phyloP scores from a whole-genome alignment of 2,329 filamentous ascomycete species.

The Cylindrodendrum hubeiense region DNA sequence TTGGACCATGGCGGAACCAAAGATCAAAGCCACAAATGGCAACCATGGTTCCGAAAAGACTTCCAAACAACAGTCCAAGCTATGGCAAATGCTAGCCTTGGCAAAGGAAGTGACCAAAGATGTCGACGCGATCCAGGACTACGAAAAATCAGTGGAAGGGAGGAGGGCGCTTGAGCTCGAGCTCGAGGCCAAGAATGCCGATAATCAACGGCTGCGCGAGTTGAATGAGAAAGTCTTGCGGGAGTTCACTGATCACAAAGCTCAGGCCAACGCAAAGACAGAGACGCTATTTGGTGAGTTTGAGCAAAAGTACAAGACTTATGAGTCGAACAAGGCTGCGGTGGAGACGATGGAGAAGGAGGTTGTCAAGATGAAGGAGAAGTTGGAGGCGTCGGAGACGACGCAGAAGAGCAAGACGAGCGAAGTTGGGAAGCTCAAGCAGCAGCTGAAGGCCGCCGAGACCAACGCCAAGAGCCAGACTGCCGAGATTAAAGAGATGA shows the following conservation, averaged over 20 bases:
- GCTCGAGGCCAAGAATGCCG: slow-evolving; percentile 39
- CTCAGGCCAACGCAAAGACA: slow-evolving; percentile 33
- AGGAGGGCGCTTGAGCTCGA: slow-evolving; percentile 38
- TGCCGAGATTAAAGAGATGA: slow-evolving; percentile 43
- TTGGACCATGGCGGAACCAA: slow-evolving; percentile 44
- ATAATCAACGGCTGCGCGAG: slow-evolving; percentile 42
- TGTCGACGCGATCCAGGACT: slow-evolving; percentile 43
- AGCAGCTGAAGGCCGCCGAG: slow-evolving; percentile 32
- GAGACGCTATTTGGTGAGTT: slow-evolving; percentile 41
- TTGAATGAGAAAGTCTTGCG: slow-evolving; percentile 41
- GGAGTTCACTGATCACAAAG: slow-evolving; percentile 40
- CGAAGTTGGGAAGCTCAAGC: slow-evolving; percentile 56
- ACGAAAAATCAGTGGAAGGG: slow-evolving; percentile 39
- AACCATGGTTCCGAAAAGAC: slow-evolving; percentile 32
- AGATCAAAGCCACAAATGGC: slow-evolving; percentile 37
- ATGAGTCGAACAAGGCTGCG: slow-evolving; percentile 41
- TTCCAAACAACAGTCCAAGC: slow-evolving; percentile 38
- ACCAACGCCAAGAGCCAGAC: slow-evolving; percentile 31
- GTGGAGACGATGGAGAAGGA: slow-evolving; percentile 60
- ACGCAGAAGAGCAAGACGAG: slow-evolving; percentile 56
- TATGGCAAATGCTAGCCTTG: slow-evolving; percentile 42
- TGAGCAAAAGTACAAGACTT: slow-evolving; percentile 42
- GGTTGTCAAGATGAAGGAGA: slow-evolving; percentile 55
- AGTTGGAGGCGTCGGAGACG: slow-evolving; percentile 54
- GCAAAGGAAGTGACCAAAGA: slow-evolving; percentile 46